Evolutionary conservation across 805 yeast species (phyloP).

Genomic region (Hermanozyma aechmeae): DNA sequence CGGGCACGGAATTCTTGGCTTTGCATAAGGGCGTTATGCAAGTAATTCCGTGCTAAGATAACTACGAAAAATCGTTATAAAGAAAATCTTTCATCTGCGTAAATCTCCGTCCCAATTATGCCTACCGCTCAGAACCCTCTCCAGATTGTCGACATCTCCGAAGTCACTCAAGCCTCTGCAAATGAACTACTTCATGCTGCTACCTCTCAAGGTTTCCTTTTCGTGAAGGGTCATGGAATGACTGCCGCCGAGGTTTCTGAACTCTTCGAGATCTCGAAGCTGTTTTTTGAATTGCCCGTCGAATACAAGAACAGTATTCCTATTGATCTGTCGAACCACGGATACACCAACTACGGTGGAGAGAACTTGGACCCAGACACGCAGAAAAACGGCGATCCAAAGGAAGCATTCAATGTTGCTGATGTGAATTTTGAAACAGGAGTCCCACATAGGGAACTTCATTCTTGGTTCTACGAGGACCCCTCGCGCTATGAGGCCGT

Average conservation of each 20-base stretch:
- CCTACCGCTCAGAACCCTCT: slow-evolving; percentile 31
- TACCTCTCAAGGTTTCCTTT: slow-evolving; percentile 54
- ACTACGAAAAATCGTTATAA: not conserved
- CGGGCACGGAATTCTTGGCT: too few species aligned
- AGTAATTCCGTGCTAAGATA: too few species aligned
- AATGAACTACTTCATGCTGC: slow-evolving; percentile 49
- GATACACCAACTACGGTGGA: slow-evolving; percentile 46
- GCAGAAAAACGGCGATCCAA: slow-evolving; percentile 45
- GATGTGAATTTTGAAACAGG: slow-evolving; percentile 44
- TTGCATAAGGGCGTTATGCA: too few species aligned
- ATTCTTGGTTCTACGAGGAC: slow-evolving; percentile 37
- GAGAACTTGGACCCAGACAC: slow-evolving; percentile 38
- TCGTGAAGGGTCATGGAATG: slow-evolving; percentile 62
- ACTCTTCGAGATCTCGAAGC: slow-evolving; percentile 39
- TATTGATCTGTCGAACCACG: slow-evolving; percentile 49
- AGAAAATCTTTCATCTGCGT: not conserved
- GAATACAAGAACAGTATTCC: slow-evolving; percentile 41
- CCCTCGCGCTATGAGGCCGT: slow-evolving; percentile 34
- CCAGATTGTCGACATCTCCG: slow-evolving; percentile 50
- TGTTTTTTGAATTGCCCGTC: slow-evolving; percentile 42
- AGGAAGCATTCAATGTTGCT: slow-evolving; percentile 65
- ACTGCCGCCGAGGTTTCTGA: slow-evolving; percentile 43
- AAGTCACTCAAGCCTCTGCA: slow-evolving; percentile 34
- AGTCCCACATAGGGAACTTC: slow-evolving; percentile 28
- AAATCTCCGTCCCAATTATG: slow-evolving; percentile 1